Percentiles rank a stretch among this genome's conserved stretches.
Conservation (phyloP, 441 rosid genomes). For the Arabidopsis hybrid region DNA sequence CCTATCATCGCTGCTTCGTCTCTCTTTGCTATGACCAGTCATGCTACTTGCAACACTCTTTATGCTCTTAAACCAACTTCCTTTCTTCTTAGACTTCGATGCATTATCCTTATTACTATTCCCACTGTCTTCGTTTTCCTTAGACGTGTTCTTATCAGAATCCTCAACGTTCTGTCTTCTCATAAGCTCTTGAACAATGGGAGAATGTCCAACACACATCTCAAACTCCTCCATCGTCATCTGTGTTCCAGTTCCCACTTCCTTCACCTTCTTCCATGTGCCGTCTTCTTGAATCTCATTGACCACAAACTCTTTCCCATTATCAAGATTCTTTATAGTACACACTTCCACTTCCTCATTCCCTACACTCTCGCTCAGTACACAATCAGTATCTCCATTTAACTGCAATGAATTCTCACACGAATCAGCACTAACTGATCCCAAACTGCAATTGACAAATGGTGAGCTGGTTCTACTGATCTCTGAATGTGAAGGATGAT, state of each 20-base stretch:
- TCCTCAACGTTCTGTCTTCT: constrained; percentile 95
- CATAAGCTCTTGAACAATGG: constrained; percentile 96
- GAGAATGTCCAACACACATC: constrained; percentile 89
- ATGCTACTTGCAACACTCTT: constrained; percentile 77
- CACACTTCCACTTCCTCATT: constrained; percentile 57
- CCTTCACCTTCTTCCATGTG: constrained; percentile 80
- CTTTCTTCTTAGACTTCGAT: constrained; percentile 73
- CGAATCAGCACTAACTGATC: background rate
- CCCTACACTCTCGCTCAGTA: constrained; percentile 47
- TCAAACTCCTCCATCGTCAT: constrained; percentile 96
- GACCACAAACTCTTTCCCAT: constrained; percentile 88
- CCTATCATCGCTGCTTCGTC: constrained; percentile 88
- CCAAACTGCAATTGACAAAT: constrained; percentile 49
- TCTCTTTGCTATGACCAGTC: constrained; percentile 71
- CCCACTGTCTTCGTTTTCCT: constrained; percentile 47
- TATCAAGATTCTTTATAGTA: constrained; percentile 87
- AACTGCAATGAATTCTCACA: constrained; percentile 13
- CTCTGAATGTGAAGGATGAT: constrained; percentile 41
- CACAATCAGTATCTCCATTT: constrained; percentile 36
- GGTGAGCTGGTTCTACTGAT: constrained; percentile 22
- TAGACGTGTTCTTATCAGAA: constrained; percentile 56
- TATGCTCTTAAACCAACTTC: constrained; percentile 83
- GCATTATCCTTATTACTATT: constrained; percentile 43
- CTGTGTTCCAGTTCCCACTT: constrained; percentile 89
- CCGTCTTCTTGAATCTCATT: constrained; percentile 93